Percentiles rank a stretch among this genome's conserved stretches.
Conservation (phyloP, 495 filamentous ascomycete genomes). For the Hypoxylon perforatum region DNA sequence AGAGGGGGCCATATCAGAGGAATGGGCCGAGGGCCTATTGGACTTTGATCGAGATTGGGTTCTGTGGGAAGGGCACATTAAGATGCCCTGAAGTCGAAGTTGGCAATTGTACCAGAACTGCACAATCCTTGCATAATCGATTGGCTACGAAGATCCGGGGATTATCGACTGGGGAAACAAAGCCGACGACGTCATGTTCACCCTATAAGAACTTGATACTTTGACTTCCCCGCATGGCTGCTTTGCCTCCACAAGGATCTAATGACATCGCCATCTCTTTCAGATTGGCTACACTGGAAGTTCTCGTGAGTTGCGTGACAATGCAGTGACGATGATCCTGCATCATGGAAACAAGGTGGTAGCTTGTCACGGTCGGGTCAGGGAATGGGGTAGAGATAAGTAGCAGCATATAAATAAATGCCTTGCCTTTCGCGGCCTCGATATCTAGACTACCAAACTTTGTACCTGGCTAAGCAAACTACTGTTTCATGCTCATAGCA, state of each 20-base stretch:
- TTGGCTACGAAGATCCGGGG: neutral
- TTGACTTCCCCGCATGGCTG: neutral
- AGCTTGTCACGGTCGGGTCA: neutral
- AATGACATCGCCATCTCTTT: neutral
- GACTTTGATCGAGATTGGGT: neutral
- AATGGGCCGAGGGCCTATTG: neutral
- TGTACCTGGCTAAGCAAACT: neutral
- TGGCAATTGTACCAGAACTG: neutral
- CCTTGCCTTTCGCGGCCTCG: neutral
- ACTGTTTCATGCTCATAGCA: neutral
- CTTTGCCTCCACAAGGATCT: neutral
- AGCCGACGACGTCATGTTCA: conserved; percentile 2
- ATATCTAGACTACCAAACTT: neutral
- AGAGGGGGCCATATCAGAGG: neutral
- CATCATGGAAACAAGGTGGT: neutral
- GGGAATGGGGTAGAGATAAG: neutral
- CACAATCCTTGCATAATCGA: neutral
- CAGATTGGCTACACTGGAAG: neutral
- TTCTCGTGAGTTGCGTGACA: neutral
- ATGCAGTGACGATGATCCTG: conserved; percentile 6
- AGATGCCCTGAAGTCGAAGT: neutral
- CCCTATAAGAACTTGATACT: neutral
- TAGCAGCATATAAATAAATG: neutral
- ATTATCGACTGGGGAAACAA: neutral
- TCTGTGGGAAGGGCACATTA: neutral